Base-by-base conservation (phyloP, 2,329 filamentous ascomycete genomes). In the Xylariaceae sp. region DNA sequence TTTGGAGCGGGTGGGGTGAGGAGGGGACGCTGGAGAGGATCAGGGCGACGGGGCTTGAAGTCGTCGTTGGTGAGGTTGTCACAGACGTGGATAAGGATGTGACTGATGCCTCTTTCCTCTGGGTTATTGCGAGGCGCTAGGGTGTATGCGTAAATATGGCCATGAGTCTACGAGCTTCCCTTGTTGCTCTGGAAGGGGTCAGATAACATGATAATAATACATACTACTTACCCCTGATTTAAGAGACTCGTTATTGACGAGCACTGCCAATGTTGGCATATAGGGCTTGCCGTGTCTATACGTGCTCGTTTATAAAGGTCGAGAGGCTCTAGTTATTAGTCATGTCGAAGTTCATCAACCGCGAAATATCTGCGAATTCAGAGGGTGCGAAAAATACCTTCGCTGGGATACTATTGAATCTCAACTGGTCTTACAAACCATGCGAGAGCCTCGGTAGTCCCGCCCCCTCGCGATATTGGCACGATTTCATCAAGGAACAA, bases 1-100 rank as follows among this genome's bases (percentile, higher is more conserved):
- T 65, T 51, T 74, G 71, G 72, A 75, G 73, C 58, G 70, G 72
- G 9, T 70, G 67, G 67, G 73, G 73, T 2, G 60, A 60, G 26
- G 67, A 72, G 18, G 63, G 56, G 34, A 74, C 68, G 7, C 37
- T 71, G 32, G 54, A 62, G 29, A 55, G 62, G 42, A 19, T 75
- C 2, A 62, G 61, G 43, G 62, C 63, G n/a, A 59, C 58, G 0
- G 71, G 69, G 3, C 56, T 75, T 10, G 63, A 71, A n/a, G 49
- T 74, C 1, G 47, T 72, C 21, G 22, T 68, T 3, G 53, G 58
- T 19, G 67, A 70, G 46, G 59, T 72, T 5, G 58, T 63, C 43
- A 46, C 64, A 12, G 70, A 71, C 44, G 63, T 64, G 18, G 63
- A 62, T n/a, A 45, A 63, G 12, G 70, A 71, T 46, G 64, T 65